Percentiles rank a stretch among this genome's conserved stretches.
Evolutionary conservation across 2,329 filamentous ascomycete genomes (phyloP).

Genomic region (Hypoxylon sp.): DNA sequence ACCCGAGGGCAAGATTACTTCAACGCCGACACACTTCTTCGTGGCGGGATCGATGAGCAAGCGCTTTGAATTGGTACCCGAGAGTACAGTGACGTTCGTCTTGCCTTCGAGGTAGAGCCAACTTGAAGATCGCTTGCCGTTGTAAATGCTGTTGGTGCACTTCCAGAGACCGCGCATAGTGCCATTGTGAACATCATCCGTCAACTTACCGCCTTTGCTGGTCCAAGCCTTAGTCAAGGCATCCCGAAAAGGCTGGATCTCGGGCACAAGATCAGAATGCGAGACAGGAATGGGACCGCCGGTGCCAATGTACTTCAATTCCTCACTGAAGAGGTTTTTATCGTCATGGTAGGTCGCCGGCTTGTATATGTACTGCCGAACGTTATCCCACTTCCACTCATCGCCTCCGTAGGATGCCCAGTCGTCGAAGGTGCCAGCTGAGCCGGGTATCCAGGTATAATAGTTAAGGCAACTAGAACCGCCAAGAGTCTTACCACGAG

Average conservation of each 20-base stretch:
- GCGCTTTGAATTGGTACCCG: slow-evolving; percentile 65
- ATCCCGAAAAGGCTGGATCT: slow-evolving; percentile 67
- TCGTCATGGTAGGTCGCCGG: slow-evolving; percentile 72
- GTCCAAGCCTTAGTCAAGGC: slow-evolving; percentile 67
- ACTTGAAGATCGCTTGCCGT: slow-evolving; percentile 68
- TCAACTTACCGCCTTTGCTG: slow-evolving; percentile 65
- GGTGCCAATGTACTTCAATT: slow-evolving; percentile 66
- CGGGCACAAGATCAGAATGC: slow-evolving; percentile 68
- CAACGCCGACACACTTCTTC: slow-evolving; percentile 62
- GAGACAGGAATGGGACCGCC: slow-evolving; percentile 68
- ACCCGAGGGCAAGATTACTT: slow-evolving; percentile 60
- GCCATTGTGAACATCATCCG: slow-evolving; percentile 70
- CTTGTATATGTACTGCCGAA: slow-evolving; percentile 68
- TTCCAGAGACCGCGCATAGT: slow-evolving; percentile 68
- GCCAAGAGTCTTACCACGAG: slow-evolving; percentile 71
- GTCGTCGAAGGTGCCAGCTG: slow-evolving; percentile 73
- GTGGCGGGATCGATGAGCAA: slow-evolving; percentile 65
- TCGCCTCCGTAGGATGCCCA: slow-evolving; percentile 81
- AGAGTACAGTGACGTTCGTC: slow-evolving; percentile 68
- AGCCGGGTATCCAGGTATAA: slow-evolving; percentile 74
- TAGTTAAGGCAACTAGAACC: slow-evolving; percentile 74
- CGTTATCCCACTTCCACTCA: slow-evolving; percentile 71
- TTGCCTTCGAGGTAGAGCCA: slow-evolving; percentile 67
- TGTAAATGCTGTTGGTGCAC: slow-evolving; percentile 70
- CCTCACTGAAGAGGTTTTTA: slow-evolving; percentile 59